Evolutionary conservation across 2,329 filamentous ascomycete species (phyloP).

Genomic region (Calonectria multiphialidica): DNA sequence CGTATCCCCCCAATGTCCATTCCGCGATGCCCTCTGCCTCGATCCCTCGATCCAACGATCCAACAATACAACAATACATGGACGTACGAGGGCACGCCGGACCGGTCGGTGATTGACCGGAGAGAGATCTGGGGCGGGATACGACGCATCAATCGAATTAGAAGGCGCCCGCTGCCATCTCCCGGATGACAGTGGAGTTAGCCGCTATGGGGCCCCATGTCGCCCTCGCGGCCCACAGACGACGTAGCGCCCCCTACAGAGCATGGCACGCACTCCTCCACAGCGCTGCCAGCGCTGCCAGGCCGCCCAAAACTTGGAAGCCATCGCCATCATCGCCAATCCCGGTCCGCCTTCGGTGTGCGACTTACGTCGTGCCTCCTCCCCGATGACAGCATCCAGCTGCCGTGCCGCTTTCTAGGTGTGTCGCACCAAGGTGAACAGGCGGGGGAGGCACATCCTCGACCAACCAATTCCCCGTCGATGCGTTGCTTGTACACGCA

Average conservation of each 20-base stretch:
- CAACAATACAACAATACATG: background rate
- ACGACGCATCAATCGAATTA: background rate
- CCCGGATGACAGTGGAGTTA: conserved; percentile 14
- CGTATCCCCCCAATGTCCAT: background rate
- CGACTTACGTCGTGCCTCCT: background rate
- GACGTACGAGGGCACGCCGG: background rate
- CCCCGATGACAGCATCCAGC: background rate
- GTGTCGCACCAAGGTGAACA: conserved; percentile 5
- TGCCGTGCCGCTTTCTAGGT: background rate
- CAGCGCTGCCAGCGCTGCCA: background rate
- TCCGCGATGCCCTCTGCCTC: no score
- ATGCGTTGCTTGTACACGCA: background rate
- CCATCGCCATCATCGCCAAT: conserved; percentile 2
- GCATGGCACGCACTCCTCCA: background rate
- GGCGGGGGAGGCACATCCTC: background rate
- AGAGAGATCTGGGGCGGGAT: conserved; percentile 10
- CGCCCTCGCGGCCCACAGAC: background rate
- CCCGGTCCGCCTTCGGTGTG: background rate
- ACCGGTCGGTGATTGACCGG: conserved; percentile 10
- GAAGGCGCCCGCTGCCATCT: conserved; percentile 6
- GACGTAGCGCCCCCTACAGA: background rate
- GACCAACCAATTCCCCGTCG: background rate
- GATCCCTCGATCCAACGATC: background rate
- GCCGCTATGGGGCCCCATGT: conserved; percentile 10
- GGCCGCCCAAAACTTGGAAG: background rate